Conservation (phyloP, 2,329 filamentous ascomycete species). For the Claviceps lovelessii region DNA sequence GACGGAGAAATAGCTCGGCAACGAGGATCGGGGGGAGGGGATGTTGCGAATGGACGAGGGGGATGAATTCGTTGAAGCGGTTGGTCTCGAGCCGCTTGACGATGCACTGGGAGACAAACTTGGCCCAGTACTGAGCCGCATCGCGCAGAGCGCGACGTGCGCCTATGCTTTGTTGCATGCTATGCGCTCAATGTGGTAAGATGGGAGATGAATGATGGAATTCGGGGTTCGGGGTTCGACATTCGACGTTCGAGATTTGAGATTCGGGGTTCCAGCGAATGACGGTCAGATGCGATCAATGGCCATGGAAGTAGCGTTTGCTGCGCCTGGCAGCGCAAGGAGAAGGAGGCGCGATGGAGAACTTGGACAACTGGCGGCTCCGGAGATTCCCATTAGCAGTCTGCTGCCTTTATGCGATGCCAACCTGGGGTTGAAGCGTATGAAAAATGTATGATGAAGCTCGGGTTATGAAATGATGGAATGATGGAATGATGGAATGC, state of each 20-base stretch:
- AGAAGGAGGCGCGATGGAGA: neutral
- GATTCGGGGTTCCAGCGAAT: neutral
- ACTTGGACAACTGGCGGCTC: neutral
- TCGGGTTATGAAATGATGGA: neutral
- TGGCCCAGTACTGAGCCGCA: constrained; percentile 30
- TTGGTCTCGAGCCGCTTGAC: constrained; percentile 35
- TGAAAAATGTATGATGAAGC: neutral
- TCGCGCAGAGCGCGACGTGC: constrained; percentile 13
- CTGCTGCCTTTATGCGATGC: neutral
- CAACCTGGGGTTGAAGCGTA: neutral
- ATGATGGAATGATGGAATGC: neutral
- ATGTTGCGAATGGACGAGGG: constrained; percentile 34
- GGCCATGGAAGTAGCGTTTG: constrained; percentile 1
- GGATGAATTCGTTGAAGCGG: constrained; percentile 37
- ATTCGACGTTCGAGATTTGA: neutral
- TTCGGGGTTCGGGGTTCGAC: neutral
- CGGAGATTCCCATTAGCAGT: neutral
- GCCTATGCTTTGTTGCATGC: constrained; percentile 15
- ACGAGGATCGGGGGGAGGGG: constrained; percentile 36
- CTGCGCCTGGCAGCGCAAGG: constrained; percentile 6
- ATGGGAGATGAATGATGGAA: neutral
- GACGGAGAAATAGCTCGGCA: constrained; percentile 45
- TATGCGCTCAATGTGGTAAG: neutral
- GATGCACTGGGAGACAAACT: constrained; percentile 38
- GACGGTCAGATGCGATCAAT: constrained; percentile 1